These are phyloP conservation scores for Xylaria venustula DNA, from an alignment of 495 filamentous ascomycete genomes.

Conservation along the genomic window DNA sequence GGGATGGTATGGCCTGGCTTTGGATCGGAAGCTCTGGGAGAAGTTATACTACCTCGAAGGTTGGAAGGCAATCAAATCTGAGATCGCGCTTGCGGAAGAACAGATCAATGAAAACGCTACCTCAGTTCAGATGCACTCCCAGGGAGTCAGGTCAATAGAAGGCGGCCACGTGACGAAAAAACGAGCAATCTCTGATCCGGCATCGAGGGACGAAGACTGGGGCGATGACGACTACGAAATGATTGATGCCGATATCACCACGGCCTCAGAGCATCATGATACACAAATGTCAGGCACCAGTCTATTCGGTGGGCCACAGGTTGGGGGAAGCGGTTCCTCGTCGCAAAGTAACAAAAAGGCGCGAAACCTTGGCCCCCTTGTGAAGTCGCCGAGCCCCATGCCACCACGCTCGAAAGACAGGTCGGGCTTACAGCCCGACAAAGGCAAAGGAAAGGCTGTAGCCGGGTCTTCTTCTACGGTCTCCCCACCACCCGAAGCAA, in stretches of 20 bases:
- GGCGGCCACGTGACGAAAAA: constrained; percentile 46
- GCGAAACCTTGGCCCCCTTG: constrained; percentile 20
- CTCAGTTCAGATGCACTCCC: constrained; percentile 24
- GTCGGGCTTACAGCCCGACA: constrained; percentile 19
- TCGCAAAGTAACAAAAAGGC: constrained; percentile 21
- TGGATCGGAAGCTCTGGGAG: constrained; percentile 85
- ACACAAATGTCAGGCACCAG: constrained; percentile 29
- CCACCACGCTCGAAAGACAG: constrained; percentile 20
- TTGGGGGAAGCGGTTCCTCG: constrained; percentile 23
- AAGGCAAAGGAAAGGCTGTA: constrained; percentile 33
- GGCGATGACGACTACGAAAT: constrained; percentile 47
- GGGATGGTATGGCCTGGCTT: constrained; percentile 76
- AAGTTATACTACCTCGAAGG: constrained; percentile 78
- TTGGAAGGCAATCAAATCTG: constrained; percentile 69
- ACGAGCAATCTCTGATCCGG: constrained; percentile 40
- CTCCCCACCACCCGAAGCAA: constrained; percentile 26
- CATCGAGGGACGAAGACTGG: constrained; percentile 4
- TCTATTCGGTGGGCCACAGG: constrained; percentile 34
- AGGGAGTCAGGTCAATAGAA: constrained; percentile 32
- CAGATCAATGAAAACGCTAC: constrained; percentile 38
- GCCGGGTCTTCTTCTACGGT: constrained; percentile 22
- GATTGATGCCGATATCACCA: constrained; percentile 35
- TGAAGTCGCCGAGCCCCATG: constrained; percentile 31
- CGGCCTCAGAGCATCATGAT: constrained; percentile 28
- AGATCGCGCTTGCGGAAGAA: constrained; percentile 67